Conservation (phyloP, 2,329 filamentous ascomycete genomes). For the Sarocladium brachiariae region DNA sequence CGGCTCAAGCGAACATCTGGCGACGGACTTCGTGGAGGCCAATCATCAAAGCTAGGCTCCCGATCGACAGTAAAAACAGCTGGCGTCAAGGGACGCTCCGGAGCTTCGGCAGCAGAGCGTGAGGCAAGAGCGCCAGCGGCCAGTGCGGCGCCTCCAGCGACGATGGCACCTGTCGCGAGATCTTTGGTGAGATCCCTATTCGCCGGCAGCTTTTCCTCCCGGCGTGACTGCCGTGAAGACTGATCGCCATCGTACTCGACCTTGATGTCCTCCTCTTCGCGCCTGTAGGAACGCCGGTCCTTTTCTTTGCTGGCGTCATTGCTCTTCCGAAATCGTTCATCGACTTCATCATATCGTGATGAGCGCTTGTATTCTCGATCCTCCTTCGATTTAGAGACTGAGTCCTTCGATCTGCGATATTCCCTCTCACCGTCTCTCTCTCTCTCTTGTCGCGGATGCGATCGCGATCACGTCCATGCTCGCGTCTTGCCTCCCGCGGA, state of each 20-base stretch:
- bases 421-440: slow-evolving; percentile 16
- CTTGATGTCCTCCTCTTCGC: slow-evolving; percentile 21
- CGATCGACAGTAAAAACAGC: slow-evolving; percentile 46
- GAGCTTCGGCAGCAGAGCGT: slow-evolving; percentile 21
- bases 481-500: slow-evolving; percentile 8
- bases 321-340: slow-evolving; percentile 21
- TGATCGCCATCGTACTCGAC: slow-evolving; percentile 19
- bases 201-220: not conserved
- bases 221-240: slow-evolving; percentile 8
- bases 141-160: slow-evolving; percentile 19
- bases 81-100: slow-evolving; percentile 39
- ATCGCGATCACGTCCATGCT: too few relatives aligned
- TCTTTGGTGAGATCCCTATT: slow-evolving; percentile 1
- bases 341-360: slow-evolving; percentile 25
- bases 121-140: slow-evolving; percentile 39
- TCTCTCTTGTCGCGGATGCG: too few relatives aligned
- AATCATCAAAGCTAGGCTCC: slow-evolving; percentile 41
- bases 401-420: slow-evolving; percentile 18
- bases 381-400: slow-evolving; percentile 15
- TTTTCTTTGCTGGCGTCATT: slow-evolving; percentile 11
- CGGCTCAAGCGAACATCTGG: slow-evolving; percentile 36
- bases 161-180: not conserved
- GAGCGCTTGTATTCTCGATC: slow-evolving; percentile 23
- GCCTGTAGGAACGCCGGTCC: slow-evolving; percentile 15
- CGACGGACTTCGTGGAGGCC: slow-evolving; percentile 21